phyloP scores from a whole-genome alignment of 495 filamentous ascomycete genomes.

The Acidomyces sp. region DNA sequence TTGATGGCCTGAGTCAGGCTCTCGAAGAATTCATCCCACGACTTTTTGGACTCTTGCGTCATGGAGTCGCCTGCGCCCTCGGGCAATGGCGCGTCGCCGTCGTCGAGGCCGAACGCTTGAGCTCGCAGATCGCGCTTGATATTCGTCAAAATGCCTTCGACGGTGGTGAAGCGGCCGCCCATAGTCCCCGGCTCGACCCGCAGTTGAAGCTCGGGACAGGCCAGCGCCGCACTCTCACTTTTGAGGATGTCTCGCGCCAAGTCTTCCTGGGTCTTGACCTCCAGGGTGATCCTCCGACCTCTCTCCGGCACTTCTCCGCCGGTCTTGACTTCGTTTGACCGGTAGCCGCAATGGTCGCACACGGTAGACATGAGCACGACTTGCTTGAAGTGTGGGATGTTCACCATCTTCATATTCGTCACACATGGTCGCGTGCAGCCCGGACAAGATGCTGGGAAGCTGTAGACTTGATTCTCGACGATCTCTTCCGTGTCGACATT shows the following conservation, averaged over 20 bases:
- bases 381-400: slow-evolving; percentile 93
- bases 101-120: slow-evolving; percentile 52
- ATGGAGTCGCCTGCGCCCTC: slow-evolving; percentile 58
- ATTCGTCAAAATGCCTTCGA: slow-evolving; percentile 89
- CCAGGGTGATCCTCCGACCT: slow-evolving; percentile 69
- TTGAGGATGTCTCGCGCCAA: slow-evolving; percentile 89
- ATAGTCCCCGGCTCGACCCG: slow-evolving; percentile 80
- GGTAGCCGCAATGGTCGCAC: slow-evolving; percentile 85
- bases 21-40: slow-evolving; percentile 72
- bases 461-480: slow-evolving; percentile 76
- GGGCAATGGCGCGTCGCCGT: slow-evolving; percentile 44
- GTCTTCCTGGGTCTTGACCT: slow-evolving; percentile 60
- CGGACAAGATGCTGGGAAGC: slow-evolving; percentile 79
- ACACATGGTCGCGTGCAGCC: slow-evolving; percentile 71
- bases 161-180: slow-evolving; percentile 92
- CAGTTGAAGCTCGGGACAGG: slow-evolving; percentile 73
- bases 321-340: slow-evolving; percentile 89
- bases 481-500: slow-evolving; percentile 47
- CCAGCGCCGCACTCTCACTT: slow-evolving; percentile 76
- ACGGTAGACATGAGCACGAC: slow-evolving; percentile 82
- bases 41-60: slow-evolving; percentile 41
- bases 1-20: slow-evolving; percentile 63
- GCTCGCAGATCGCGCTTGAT: slow-evolving; percentile 74
- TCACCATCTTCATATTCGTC: slow-evolving; percentile 89
- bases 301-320: slow-evolving; percentile 82